A percentile compares a stretch with the other conserved stretches of the same genome.
These are phyloP conservation scores for Aspergillus quadricinctus DNA, from an alignment of 2,329 filamentous ascomycete genomes.

Conservation along the genomic window DNA sequence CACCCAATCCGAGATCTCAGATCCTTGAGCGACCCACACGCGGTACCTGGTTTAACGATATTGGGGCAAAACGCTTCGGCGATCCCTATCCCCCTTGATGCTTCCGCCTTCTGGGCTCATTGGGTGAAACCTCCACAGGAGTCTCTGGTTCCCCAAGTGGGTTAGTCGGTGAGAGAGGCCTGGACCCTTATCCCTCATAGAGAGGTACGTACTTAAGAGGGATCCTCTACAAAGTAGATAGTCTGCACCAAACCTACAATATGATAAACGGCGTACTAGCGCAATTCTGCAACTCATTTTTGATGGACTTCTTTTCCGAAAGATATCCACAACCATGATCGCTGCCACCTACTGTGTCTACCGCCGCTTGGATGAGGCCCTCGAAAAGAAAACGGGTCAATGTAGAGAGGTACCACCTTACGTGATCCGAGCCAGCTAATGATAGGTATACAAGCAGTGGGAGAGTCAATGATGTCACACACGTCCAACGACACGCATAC, in stretches of 20 bases:
- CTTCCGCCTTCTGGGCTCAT: conserved; percentile 6
- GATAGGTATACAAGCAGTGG: too few species aligned
- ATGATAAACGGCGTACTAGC: too few species aligned
- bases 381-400: too few species aligned
- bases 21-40: background rate
- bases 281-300: too few species aligned
- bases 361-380: too few species aligned
- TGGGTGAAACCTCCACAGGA: conserved; percentile 9
- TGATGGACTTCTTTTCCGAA: too few species aligned
- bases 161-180: background rate
- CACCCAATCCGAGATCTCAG: background rate
- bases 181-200: background rate
- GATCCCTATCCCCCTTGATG: conserved; percentile 12
- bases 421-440: too few species aligned
- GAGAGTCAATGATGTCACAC: conserved; percentile 9
- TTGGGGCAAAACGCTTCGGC: conserved; percentile 3
- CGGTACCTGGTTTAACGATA: conserved; percentile 2
- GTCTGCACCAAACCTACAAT: too few species aligned
- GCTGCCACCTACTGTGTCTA: too few species aligned
- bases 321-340: too few species aligned
- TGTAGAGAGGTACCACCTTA: too few species aligned
- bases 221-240: too few species aligned
- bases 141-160: background rate
- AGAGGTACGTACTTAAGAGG: background rate
- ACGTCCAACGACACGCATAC: background rate